These are phyloP conservation scores for Lophiostoma macrostomum DNA, from an alignment of 495 filamentous ascomycete genomes.

Conservation along the genomic window DNA sequence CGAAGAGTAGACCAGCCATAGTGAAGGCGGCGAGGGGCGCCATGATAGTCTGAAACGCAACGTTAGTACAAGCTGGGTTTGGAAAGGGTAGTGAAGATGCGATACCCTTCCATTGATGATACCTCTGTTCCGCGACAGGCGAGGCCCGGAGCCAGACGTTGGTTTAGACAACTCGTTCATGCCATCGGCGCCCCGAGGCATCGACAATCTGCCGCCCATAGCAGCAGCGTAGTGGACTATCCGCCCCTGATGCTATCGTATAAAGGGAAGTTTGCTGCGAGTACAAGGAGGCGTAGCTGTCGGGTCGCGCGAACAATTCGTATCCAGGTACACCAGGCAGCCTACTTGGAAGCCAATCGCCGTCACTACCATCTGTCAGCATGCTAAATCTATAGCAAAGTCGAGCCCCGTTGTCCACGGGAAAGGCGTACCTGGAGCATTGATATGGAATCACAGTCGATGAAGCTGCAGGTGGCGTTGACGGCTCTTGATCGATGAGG, in stretches of 20 bases:
- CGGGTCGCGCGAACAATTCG: too few species aligned
- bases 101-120: slow-evolving; percentile 34
- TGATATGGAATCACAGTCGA: slow-evolving; percentile 1
- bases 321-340: too few species aligned
- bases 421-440: too few species aligned
- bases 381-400: too few species aligned
- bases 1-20: slow-evolving; percentile 48
- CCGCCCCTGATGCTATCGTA: background rate
- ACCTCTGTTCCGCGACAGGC: slow-evolving; percentile 8
- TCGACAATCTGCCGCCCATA: slow-evolving; percentile 41
- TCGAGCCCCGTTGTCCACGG: too few species aligned
- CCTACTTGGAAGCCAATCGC: too few species aligned
- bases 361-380: too few species aligned
- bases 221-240: background rate
- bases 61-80: too few species aligned
- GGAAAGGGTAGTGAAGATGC: too few species aligned
- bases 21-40: slow-evolving; percentile 47
- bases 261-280: background rate
- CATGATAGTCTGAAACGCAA: slow-evolving; percentile 37
- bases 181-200: slow-evolving; percentile 33
- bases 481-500: too few species aligned
- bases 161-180: slow-evolving; percentile 35
- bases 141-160: slow-evolving; percentile 22
- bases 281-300: too few species aligned
- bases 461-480: too few species aligned